phyloP scores from a whole-genome alignment of 345 rosid species.

The Pistacia integerrima region DNA sequence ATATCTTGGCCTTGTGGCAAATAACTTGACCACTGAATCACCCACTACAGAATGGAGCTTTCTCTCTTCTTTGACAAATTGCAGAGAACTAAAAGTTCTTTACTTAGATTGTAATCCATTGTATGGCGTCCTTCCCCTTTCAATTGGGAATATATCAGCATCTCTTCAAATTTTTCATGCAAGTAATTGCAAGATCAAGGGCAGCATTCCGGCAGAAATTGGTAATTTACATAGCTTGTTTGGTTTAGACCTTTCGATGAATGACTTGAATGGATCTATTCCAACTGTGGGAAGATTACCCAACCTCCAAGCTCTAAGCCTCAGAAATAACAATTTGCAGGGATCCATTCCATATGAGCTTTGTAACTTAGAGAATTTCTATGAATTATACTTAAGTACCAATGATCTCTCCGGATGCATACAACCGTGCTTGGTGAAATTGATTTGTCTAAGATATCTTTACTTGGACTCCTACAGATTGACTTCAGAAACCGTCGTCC shows the following conservation, averaged over 20 bases:
- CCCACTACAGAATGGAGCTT: not conserved
- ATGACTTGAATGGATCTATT: conserved; percentile 5
- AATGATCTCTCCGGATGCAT: not conserved
- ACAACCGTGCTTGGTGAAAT: not conserved
- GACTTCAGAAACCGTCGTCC: not conserved
- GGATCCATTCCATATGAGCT: not conserved
- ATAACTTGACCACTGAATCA: not conserved
- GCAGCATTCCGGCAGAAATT: conserved; percentile 19
- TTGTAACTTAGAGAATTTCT: not conserved
- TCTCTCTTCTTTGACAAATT: not conserved
- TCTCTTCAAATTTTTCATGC: not conserved
- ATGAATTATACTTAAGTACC: not conserved
- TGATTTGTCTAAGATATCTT: not conserved
- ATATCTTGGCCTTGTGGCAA: accelerated
- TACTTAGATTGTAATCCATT: not conserved
- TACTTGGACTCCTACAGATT: not conserved
- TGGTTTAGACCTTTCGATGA: not conserved
- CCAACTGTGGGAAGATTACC: not conserved
- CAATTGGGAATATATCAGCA: not conserved
- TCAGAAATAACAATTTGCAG: not conserved
- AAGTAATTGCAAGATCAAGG: not conserved
- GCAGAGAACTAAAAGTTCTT: not conserved
- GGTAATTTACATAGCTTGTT: conserved; percentile 6
- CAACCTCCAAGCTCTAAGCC: not conserved
- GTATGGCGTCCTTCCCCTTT: not conserved